Evolutionary conservation across 75 land plant species (phyloP).

Genomic region (Pinus albicaulis): DNA sequence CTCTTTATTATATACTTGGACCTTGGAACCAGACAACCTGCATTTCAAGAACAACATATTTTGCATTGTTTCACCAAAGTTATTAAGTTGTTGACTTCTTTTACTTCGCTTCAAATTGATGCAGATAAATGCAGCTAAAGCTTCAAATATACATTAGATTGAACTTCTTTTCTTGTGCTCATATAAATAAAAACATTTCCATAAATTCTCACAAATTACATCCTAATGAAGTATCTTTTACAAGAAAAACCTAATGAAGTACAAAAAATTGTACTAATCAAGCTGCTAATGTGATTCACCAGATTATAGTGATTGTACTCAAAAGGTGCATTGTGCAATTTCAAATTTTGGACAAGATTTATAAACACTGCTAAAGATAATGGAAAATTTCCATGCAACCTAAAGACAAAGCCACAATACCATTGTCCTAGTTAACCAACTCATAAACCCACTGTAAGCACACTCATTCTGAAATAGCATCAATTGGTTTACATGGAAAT

Average conservation of each 20-base stretch:
- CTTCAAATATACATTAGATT: background rate
- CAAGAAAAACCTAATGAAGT: background rate
- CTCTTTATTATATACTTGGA: conserved; percentile 11
- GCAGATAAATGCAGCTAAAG: background rate
- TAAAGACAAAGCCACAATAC: background rate
- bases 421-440: background rate
- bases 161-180: background rate
- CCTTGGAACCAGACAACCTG: conserved; percentile 7
- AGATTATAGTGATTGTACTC: too few species aligned
- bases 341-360: background rate
- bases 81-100: background rate
- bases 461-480: background rate
- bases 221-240: background rate
- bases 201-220: background rate
- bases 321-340: background rate
- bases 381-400: background rate
- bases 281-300: too few species aligned
- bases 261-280: too few species aligned
- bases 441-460: background rate
- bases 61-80: background rate
- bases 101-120: background rate
- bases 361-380: background rate
- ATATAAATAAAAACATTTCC: background rate
- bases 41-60: background rate
- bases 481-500: background rate